Conservation (phyloP, 345 rosid species). For the Eucalyptus caleyi region DNA sequence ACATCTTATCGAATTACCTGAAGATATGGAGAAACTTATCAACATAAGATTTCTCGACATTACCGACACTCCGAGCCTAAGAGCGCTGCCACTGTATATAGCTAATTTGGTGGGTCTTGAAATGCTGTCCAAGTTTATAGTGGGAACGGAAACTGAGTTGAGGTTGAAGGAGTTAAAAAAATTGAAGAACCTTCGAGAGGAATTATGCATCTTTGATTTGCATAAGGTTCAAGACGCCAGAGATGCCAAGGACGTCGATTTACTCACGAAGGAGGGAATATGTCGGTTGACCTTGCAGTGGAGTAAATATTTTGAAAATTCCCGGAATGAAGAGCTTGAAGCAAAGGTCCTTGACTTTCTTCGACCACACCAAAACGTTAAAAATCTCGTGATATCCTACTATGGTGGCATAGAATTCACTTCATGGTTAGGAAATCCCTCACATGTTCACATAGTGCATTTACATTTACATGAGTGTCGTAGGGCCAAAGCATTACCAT, state of each 20-base stretch:
- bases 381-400: neutral
- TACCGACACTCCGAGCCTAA: too few relatives aligned
- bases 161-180: neutral
- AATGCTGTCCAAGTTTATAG: too few relatives aligned
- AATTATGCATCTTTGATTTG: neutral
- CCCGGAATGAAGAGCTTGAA: neutral
- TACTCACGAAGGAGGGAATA: neutral
- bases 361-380: rapidly evolving
- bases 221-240: rapidly evolving
- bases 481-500: neutral
- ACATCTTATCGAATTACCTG: too few relatives aligned
- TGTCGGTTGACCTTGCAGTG: neutral
- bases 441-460: neutral
- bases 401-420: neutral
- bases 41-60: too few relatives aligned
- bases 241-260: neutral
- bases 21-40: too few relatives aligned
- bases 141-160: too few relatives aligned
- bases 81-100: too few relatives aligned
- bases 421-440: neutral
- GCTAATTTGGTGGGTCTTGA: too few relatives aligned
- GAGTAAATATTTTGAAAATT: neutral
- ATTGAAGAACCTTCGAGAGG: neutral
- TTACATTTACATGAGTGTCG: neutral
- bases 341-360: neutral